Evolutionary conservation across 129 eudicot species (phyloP).

Genomic region (Solidago caesia): DNA sequence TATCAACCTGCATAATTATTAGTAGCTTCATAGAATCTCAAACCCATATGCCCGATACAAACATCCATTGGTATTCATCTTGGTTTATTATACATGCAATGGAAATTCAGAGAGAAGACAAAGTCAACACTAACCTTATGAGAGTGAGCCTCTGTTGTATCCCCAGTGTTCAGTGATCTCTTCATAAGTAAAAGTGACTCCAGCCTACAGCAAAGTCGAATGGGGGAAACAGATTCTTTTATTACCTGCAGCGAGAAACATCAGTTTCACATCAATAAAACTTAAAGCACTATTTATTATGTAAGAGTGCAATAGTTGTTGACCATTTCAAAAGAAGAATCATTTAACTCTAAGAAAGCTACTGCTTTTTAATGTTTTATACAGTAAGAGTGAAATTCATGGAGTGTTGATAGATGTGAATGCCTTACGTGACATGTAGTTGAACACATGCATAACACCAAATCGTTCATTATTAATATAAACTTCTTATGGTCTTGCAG

Average conservation of each 20-base stretch:
- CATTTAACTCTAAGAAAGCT: too few relatives aligned
- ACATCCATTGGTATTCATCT: background rate
- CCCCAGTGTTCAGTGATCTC: constrained; percentile 48
- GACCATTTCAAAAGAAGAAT: too few relatives aligned
- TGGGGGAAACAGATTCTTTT: constrained; percentile 47
- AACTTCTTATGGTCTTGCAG: too few relatives aligned
- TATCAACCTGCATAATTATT: constrained; percentile 56
- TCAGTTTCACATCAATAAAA: background rate
- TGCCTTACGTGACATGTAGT: too few relatives aligned
- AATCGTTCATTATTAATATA: too few relatives aligned
- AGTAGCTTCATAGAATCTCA: background rate
- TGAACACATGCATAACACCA: too few relatives aligned
- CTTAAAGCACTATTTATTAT: background rate
- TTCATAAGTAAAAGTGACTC: constrained; percentile 57
- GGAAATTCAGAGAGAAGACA: background rate
- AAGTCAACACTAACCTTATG: constrained; percentile 42
- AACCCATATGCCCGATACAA: background rate
- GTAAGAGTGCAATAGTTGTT: background rate
- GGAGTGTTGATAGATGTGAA: too few relatives aligned
- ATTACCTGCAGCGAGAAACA: constrained; percentile 45
- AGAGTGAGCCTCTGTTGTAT: constrained; percentile 52
- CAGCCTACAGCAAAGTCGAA: constrained; percentile 57
- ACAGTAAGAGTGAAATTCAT: too few relatives aligned
- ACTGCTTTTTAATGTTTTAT: too few relatives aligned
- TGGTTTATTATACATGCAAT: background rate